phyloP scores from a whole-genome alignment of 176 grass and related monocot genomes.

The Metroxylon sagu region DNA sequence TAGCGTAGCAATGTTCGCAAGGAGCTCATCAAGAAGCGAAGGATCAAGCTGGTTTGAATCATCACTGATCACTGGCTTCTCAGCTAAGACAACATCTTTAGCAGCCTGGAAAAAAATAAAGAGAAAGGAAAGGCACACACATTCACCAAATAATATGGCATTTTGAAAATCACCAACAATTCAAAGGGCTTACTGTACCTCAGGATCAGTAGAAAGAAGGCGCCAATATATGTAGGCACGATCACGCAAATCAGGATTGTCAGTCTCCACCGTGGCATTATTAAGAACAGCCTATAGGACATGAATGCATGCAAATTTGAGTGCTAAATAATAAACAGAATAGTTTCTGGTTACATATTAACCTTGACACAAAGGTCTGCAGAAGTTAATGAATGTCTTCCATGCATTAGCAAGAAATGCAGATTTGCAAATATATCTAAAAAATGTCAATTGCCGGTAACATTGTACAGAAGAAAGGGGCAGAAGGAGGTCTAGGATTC shows the following conservation, averaged over 20 bases:
- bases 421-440: too few species aligned
- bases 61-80: constrained; percentile 96
- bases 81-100: constrained; percentile 96
- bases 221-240: constrained; percentile 99
- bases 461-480: too few species aligned
- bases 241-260: constrained; percentile 96
- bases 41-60: constrained; percentile 86
- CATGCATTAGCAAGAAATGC: too few species aligned
- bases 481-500: too few species aligned
- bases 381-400: too few species aligned
- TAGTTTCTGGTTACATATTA: too few species aligned
- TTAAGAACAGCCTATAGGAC: constrained; percentile 86
- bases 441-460: too few species aligned
- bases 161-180: neutral
- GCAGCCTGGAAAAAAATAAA: constrained; percentile 44
- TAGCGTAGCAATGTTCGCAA: constrained; percentile 93
- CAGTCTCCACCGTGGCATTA: constrained; percentile 97
- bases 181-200: constrained; percentile 42
- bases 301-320: constrained; percentile 19
- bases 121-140: neutral
- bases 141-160: neutral
- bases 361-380: too few species aligned
- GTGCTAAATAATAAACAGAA: neutral
- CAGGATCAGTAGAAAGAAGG: constrained; percentile 98
- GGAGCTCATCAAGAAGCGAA: constrained; percentile 89